Evolutionary conservation across 805 yeast species (phyloP).

Genomic region (Candida saitoana): DNA sequence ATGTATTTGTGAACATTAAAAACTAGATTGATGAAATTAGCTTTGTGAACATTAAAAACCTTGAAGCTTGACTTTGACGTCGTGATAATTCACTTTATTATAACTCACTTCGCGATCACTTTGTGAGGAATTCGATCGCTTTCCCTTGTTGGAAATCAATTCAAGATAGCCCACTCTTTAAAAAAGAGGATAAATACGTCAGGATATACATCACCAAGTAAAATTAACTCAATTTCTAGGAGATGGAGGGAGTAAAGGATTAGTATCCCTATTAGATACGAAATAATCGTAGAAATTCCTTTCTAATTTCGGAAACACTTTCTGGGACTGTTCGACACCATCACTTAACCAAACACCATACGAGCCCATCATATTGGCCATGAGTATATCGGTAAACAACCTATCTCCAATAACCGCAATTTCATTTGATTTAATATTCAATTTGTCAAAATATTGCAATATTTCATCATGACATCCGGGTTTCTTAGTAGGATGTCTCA

Average conservation of each 20-base stretch:
- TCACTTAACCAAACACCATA: slow-evolving; percentile 77
- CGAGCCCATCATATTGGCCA: slow-evolving; percentile 93
- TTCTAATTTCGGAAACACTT: slow-evolving; percentile 51
- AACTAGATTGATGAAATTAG: too few species aligned
- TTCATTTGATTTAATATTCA: slow-evolving; percentile 52
- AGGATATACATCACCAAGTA: too few species aligned
- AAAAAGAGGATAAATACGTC: too few species aligned
- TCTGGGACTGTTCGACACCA: slow-evolving; percentile 62
- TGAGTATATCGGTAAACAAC: slow-evolving; percentile 81
- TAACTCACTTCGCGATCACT: too few species aligned
- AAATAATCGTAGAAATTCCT: slow-evolving; percentile 30
- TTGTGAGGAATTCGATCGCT: too few species aligned
- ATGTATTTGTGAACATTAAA: not conserved
- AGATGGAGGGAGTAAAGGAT: slow-evolving; percentile 18
- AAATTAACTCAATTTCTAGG: slow-evolving; percentile 6
- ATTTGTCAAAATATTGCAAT: slow-evolving; percentile 49
- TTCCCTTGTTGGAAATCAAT: too few species aligned
- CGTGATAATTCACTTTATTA: too few species aligned
- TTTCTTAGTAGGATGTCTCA: slow-evolving; percentile 70
- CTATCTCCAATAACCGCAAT: slow-evolving; percentile 90
- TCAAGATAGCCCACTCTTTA: too few species aligned
- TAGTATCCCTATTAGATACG: slow-evolving; percentile 14
- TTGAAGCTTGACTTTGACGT: too few species aligned
- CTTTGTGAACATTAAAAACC: too few species aligned
- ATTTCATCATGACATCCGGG: slow-evolving; percentile 79